phyloP scores from a whole-genome alignment of 257 asterid species.

The Solanum ossicruentum region DNA sequence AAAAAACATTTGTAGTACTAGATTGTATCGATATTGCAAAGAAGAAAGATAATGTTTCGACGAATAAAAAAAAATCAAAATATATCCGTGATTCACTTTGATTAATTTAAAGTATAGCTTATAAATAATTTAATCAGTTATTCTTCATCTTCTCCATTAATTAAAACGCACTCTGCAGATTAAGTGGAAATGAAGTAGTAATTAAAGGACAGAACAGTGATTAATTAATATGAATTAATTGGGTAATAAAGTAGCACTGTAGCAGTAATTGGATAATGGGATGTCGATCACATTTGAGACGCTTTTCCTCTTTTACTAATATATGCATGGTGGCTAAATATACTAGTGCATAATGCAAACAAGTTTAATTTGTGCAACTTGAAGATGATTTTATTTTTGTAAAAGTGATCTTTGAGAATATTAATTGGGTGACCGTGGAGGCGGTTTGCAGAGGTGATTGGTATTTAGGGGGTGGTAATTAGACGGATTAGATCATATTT shows the following conservation, averaged over 20 bases:
- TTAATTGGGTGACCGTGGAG: neutral
- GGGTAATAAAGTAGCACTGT: neutral
- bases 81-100: neutral
- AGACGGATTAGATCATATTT: too few species aligned
- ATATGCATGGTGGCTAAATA: neutral
- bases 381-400: neutral
- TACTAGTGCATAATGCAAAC: neutral
- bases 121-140: neutral
- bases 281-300: neutral
- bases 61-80: neutral
- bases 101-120: neutral
- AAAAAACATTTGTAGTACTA: neutral
- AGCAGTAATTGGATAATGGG: neutral
- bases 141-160: neutral
- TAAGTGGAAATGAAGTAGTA: neutral
- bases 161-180: neutral
- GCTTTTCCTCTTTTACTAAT: neutral
- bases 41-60: neutral
- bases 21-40: neutral
- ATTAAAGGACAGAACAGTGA: neutral
- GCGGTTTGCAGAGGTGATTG: neutral
- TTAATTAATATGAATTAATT: neutral
- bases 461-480: too few species aligned
- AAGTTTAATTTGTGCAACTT: neutral
- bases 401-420: neutral